Evolutionary conservation across 495 filamentous ascomycete genomes (phyloP), one percentile per base, ranked within the genome.

Genomic region (Xylaria palmicola): DNA sequence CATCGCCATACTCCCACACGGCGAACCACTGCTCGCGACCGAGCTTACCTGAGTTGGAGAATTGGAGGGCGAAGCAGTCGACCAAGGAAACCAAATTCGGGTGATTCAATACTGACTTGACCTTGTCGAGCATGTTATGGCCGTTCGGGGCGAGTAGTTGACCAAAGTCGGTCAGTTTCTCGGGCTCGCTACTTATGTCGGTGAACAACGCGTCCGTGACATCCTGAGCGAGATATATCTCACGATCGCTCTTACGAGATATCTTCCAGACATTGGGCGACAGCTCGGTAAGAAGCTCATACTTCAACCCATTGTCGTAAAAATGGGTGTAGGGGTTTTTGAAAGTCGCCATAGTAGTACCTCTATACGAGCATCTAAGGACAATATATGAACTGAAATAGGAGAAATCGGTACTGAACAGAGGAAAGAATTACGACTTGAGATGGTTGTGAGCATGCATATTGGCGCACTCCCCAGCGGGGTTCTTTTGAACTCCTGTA

Each of bases 1-100:
- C 72, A 60, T 79, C 75, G 58, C 72, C 76, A 20, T 63, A 74
- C 61, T 81, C 77, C 69, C 70, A 78, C 1, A 78, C 58, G 15
- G 70, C 40, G 43, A 68, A 71, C 10, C 56, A 36, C 30, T 34
- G 59, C 7, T 41, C 13, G 27, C 49, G 47, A 26, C 57, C 24
- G 4, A 19, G 7, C 19, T 20, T 8, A 4, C 56, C 56, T 3
- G 36, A 36, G 8, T 36, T 9, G 15, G 57, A 24, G 39, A 27
- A 32, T 0, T 68, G 43, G 29, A 64, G 44, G 17, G 62, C 36
- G 32, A 69, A 37, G 32, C 59, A 61, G 40, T 71, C 69, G 52
- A 68, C 64, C 19, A 79, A 34, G 6, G 60, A 72, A 6, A 79
- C 62, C 3, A 81, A 51, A 64, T 79, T 78, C 37, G 77, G 71